Conservation (phyloP, 2,329 filamentous ascomycete species). For the Sporothrix schenckii region DNA sequence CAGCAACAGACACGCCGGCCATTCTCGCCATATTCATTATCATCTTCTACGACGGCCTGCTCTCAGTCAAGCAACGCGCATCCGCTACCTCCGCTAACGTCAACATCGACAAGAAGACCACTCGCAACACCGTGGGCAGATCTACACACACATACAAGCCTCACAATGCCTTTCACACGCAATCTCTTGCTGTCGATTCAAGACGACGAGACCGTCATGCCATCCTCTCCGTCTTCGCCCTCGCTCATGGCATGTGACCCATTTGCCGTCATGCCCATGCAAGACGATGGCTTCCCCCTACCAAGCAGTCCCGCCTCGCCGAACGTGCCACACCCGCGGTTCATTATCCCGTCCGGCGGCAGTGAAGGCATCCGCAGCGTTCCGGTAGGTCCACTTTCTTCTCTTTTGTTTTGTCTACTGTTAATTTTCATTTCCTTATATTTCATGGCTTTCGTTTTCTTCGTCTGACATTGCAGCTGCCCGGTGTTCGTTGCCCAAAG, state of each 20-base stretch:
- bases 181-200: neutral
- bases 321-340: conserved; percentile 25
- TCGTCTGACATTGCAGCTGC: conserved; percentile 34
- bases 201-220: conserved; percentile 23
- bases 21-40: neutral
- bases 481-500: conserved; percentile 37
- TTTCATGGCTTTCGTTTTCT: too few relatives aligned
- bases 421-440: too few relatives aligned
- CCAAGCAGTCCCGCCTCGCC: neutral
- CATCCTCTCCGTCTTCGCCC: conserved; percentile 10
- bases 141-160: neutral
- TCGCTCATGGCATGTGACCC: neutral
- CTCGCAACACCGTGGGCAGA: neutral
- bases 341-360: conserved; percentile 20
- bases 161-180: conserved; percentile 23
- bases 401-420: neutral
- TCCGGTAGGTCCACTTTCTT: conserved; percentile 29
- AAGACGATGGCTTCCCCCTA: neutral
- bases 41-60: neutral
- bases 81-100: neutral
- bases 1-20: neutral
- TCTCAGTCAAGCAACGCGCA: neutral
- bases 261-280: conserved; percentile 8
- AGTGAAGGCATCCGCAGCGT: conserved; percentile 32
- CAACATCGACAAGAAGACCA: neutral